Evolutionary conservation across 2,329 filamentous ascomycete species (phyloP), one percentile per base, ranked within the genome.

Genomic region (Colletotrichum sp.): DNA sequence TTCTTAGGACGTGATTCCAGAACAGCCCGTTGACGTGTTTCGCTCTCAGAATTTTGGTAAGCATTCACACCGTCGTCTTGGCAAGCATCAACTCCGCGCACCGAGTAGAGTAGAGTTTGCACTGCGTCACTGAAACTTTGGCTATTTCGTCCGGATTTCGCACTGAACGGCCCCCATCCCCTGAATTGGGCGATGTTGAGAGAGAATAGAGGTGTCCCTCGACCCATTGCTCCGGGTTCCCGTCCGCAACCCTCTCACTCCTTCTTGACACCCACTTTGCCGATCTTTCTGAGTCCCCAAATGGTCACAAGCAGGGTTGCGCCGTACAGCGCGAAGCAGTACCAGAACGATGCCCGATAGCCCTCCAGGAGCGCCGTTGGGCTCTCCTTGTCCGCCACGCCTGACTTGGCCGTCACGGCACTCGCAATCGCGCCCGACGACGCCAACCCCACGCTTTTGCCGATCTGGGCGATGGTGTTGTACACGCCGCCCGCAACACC

Each of bases 401-500:
- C 75, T 5, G 83, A 84, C 15, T 86, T 82, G 21, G 87, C 83
- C 2, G 87, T 88, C 1, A 89, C 86, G 4, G 84, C 84, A 0
- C 84, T 82, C 3, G 87, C 84, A 26, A 91, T 88, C 0, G 89
- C 86, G 10, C 88, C 88, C 12, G 88, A 87, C 4, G 89, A 81
- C 7, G 89, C 89, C 8, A 92, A 79, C 0, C 90, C 90, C 1
- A 92, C 83, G 0, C 87, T 86, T 15, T 86, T 89, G 0, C 91
- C 92, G 72, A 93, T 89, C 71, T 92, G 90, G 0, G 87, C 86
- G 3, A 90, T 85, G 3, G 89, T 91, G 70, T 90, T 92, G 81
- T 92, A 93, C 0, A 93, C 89, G 0, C 88, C 91, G 0, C 91
- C 91, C 0, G 90, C 91, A 1, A 93, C 84, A 0, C 88, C 90